Base-by-base conservation (phyloP, 768 basidiomycete genomes). In the Cystobasidiopsis lactophilus region DNA sequence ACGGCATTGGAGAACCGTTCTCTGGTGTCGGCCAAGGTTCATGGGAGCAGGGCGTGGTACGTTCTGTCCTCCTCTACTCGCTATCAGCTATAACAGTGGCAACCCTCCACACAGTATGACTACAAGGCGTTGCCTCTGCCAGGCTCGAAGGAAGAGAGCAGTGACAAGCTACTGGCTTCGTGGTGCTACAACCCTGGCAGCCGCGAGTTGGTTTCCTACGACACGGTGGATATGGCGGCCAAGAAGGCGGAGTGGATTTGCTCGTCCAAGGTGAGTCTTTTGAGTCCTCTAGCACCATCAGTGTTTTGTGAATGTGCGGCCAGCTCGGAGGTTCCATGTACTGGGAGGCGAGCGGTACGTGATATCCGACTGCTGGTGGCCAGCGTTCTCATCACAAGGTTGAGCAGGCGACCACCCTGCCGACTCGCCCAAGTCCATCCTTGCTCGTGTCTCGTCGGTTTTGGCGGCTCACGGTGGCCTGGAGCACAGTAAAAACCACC, bases 81-180 rank as follows among this genome's bases (percentile, higher is more conserved):
- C 41, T 44, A 40, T 23, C 29, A 51, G 38, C 44, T 24, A 31
- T 24, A n/a, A 0, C 16, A 2, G 2, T 29, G 23, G 5, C 26
- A 7, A 10, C 74, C 78, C n/a, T n/a, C n/a, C n/a, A 56, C 54
- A 13, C 45, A 48, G 0, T 88, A 86, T 65, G 91, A 98, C 67
- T 96, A 95, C 64, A 82, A 89, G 53, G 77, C 74, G 0, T 73
- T 96, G 23, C 91, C 91, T 0, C 72, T 81, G 1, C 77, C 82
- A 1, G 80, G 77, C 4, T 73, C 82, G 1, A 68, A 77, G 33
- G 64, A 79, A 1, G 68, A 75, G 58, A 74, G 74, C 40, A 85
- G 95, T 66, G 70, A 77, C 38, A 68, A 73, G 24, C 68, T 71
- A 16, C 65, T 78, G 19, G 85, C 88, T 40, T 82, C 84, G 59